phyloP scores from a whole-genome alignment of 129 eudicot genomes.

The Helianthus tuberosus region DNA sequence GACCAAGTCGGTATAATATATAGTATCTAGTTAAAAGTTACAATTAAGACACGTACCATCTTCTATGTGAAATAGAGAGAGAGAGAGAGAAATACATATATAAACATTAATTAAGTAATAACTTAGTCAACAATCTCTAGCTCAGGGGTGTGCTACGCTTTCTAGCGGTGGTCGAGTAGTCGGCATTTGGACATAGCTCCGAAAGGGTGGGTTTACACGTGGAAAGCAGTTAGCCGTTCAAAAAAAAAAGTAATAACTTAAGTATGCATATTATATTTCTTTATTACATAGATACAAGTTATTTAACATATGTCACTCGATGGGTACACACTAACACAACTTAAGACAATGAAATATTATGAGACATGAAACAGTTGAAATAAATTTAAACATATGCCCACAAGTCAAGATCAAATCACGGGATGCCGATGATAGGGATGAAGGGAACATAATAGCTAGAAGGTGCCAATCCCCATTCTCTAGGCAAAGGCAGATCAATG shows the following conservation, averaged over 20 bases:
- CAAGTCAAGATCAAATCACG: constrained; percentile 33
- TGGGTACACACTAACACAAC: constrained; percentile 3
- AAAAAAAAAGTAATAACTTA: constrained; percentile 2
- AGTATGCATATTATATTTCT: constrained; percentile 21
- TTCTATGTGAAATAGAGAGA: too few relatives aligned
- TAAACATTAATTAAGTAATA: neutral
- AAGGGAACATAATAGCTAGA: constrained; percentile 79
- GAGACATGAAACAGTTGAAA: neutral
- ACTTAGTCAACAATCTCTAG: too few relatives aligned
- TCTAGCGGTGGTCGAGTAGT: too few relatives aligned
- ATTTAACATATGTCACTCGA: constrained; percentile 15
- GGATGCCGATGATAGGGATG: constrained; percentile 85
- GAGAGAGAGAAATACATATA: too few relatives aligned
- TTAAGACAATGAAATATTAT: neutral
- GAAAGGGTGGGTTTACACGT: too few relatives aligned
- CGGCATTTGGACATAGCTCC: too few relatives aligned
- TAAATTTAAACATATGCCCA: neutral
- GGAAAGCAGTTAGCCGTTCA: too few relatives aligned
- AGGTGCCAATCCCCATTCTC: constrained; percentile 89
- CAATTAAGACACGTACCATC: too few relatives aligned
- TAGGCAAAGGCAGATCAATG: constrained; percentile 73
- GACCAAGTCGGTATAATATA: too few relatives aligned
- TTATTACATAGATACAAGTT: constrained; percentile 7
- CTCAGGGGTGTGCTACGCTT: too few relatives aligned
- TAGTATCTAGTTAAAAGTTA: too few relatives aligned